Evolutionary conservation across 805 yeast species (phyloP).

Genomic region (Myxozyma geophila): DNA sequence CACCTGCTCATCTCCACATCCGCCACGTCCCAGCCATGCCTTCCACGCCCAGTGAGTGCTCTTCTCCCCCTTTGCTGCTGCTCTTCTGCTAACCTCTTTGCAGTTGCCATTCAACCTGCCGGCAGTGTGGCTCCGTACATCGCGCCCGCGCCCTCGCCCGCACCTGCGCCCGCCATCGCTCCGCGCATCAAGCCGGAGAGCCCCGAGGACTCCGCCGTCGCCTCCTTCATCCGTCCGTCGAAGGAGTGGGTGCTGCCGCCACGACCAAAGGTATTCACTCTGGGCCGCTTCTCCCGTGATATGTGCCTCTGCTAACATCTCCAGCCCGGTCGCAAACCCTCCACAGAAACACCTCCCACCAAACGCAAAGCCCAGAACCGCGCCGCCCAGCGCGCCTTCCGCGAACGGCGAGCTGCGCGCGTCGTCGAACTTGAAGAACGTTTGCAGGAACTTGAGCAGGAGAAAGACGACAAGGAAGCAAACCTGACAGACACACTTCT

Average conservation of each 20-base stretch:
- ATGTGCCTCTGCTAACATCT: not conserved
- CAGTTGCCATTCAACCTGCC: constrained; percentile 33
- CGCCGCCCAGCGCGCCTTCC: constrained; percentile 91
- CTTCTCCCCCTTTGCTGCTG: not conserved
- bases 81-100: not conserved
- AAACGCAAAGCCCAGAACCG: constrained; percentile 89
- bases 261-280: constrained; percentile 58
- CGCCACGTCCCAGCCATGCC: constrained; percentile 15
- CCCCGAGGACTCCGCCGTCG: constrained; percentile 10
- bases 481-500: constrained; percentile 32
- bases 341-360: constrained; percentile 78
- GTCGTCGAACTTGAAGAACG: constrained; percentile 77
- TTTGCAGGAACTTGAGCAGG: constrained; percentile 68
- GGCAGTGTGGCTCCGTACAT: constrained; percentile 3
- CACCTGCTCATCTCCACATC: not conserved
- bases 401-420: constrained; percentile 83
- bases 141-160: constrained; percentile 13
- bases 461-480: constrained; percentile 53
- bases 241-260: constrained; percentile 87
- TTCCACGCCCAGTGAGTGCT: constrained; percentile 26
- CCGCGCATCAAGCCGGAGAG: constrained; percentile 30
- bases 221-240: constrained; percentile 53
- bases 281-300: not conserved
- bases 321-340: constrained; percentile 57
- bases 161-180: constrained; percentile 26